Conservation (phyloP, 495 filamentous ascomycete genomes). For the Tuber borchii region DNA sequence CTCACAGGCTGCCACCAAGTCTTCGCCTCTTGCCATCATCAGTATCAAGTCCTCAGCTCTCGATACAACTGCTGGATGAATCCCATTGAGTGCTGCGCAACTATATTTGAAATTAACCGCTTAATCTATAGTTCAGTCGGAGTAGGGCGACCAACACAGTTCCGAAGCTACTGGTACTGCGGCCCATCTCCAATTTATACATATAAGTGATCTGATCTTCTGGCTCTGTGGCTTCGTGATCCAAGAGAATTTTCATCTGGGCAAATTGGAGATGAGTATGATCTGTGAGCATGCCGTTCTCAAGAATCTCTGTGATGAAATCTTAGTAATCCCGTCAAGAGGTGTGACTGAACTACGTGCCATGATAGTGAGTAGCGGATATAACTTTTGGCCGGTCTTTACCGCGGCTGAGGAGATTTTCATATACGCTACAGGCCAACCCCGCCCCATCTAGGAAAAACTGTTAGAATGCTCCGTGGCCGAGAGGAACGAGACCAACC, state of each 20-base stretch:
- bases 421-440: conserved; percentile 72
- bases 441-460: conserved; percentile 60
- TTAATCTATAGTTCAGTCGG: background rate
- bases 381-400: conserved; percentile 71
- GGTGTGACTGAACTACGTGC: background rate
- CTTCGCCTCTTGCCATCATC: conserved; percentile 64
- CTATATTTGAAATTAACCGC: conserved; percentile 3
- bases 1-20: conserved; percentile 64
- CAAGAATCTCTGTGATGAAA: conserved; percentile 62
- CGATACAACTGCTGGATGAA: conserved; percentile 62
- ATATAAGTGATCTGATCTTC: conserved; percentile 82
- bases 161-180: conserved; percentile 76
- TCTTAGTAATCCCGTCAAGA: background rate
- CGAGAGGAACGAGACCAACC: conserved; percentile 42
- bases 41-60: conserved; percentile 70
- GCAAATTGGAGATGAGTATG: conserved; percentile 61
- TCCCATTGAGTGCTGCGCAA: conserved; percentile 62
- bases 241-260: conserved; percentile 80
- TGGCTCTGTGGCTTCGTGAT: conserved; percentile 52
- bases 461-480: background rate
- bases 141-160: conserved; percentile 60
- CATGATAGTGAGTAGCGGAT: conserved; percentile 84
- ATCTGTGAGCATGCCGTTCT: conserved; percentile 57
- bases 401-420: conserved; percentile 60
- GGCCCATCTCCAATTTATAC: conserved; percentile 64